Conservation (phyloP, 208 protist genomes). For the Crithidia mellificae region DNA sequence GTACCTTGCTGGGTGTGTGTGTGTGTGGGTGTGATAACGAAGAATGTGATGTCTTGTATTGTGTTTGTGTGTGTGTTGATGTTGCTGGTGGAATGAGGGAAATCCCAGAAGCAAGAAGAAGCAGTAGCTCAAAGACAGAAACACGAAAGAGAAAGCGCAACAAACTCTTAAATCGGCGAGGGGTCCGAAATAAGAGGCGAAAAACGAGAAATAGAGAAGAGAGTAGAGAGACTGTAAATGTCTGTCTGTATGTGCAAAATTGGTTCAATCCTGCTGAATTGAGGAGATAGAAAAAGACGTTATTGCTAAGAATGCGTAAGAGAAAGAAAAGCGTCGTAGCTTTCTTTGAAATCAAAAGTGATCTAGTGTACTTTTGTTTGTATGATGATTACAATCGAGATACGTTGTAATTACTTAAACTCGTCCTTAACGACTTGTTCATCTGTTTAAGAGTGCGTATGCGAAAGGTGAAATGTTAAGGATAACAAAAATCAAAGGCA, state of each 20-base stretch:
- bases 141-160: not conserved
- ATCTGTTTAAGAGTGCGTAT: not conserved
- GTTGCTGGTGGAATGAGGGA: constrained; percentile 4
- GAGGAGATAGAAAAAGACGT: not conserved
- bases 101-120: constrained; percentile 1
- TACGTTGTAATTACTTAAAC: not conserved
- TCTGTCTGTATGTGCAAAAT: not conserved
- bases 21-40: not conserved
- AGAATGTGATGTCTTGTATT: not conserved
- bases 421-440: not conserved
- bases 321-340: not conserved
- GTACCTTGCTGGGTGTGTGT: not conserved
- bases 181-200: constrained; percentile 3
- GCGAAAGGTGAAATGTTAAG: too few relatives aligned
- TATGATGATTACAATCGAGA: constrained; percentile 1
- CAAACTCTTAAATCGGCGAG: constrained; percentile 1
- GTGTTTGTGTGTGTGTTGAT: not conserved
- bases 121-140: too few relatives aligned
- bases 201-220: not conserved
- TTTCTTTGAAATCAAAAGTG: not conserved
- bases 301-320: not conserved
- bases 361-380: constrained; percentile 3
- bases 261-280: not conserved
- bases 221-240: not conserved
- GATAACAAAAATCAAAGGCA: too few relatives aligned